Evolutionary conservation across 768 basidiomycete species (phyloP).

Genomic region (Mycena leptocephala): DNA sequence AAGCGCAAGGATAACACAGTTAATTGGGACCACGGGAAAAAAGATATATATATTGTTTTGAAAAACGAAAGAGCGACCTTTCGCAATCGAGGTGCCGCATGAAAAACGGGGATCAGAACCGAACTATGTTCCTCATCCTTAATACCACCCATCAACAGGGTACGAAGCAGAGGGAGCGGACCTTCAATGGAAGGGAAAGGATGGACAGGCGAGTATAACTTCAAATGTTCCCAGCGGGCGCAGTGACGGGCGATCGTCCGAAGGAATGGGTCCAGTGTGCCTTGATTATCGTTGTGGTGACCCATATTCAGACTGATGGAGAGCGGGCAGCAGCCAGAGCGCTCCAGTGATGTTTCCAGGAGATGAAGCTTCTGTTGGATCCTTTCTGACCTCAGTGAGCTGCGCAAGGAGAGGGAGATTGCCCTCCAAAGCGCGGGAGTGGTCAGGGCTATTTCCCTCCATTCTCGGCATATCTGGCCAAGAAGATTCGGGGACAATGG

Average conservation of each 20-base stretch:
- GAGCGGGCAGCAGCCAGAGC: background rate
- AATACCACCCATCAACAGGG: background rate
- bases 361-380: background rate
- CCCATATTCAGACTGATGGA: background rate
- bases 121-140: background rate
- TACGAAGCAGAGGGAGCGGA: background rate
- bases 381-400: background rate
- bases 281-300: too few species aligned
- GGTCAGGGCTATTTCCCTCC: conserved; percentile 1
- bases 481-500: background rate
- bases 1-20: background rate
- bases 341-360: background rate
- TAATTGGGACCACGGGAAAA: background rate
- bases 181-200: background rate
- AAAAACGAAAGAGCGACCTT: background rate
- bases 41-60: background rate
- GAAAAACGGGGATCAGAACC: background rate
- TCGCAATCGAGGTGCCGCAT: background rate
- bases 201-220: background rate
- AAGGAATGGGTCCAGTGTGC: background rate
- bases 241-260: background rate
- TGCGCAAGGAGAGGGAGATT: background rate
- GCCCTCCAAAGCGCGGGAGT: conserved; percentile 7
- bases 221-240: background rate
- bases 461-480: background rate